Evolutionary conservation across 2,329 filamentous ascomycete genomes (phyloP).

Genomic region (Aspergillus hortae): DNA sequence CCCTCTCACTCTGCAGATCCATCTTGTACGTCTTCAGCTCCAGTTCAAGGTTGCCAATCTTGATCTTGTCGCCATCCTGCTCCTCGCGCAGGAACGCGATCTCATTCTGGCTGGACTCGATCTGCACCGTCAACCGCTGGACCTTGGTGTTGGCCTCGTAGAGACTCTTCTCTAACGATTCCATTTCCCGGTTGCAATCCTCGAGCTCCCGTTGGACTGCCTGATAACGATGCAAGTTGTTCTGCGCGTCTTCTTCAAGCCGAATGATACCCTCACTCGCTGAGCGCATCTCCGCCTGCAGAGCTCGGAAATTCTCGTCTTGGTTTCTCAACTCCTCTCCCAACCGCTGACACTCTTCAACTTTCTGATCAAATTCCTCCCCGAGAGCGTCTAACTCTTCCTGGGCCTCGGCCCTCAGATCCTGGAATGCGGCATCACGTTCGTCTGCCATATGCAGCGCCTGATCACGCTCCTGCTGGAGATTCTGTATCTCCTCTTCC

Average conservation of each 20-base stretch:
- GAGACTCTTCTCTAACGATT: slow-evolving; percentile 78
- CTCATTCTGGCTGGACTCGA: slow-evolving; percentile 88
- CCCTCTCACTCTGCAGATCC: slow-evolving; percentile 77
- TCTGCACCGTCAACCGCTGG: slow-evolving; percentile 81
- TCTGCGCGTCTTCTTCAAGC: slow-evolving; percentile 84
- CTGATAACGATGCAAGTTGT: slow-evolving; percentile 73
- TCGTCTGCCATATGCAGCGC: slow-evolving; percentile 70
- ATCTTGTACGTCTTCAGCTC: slow-evolving; percentile 75
- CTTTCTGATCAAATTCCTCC: slow-evolving; percentile 67
- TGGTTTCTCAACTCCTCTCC: slow-evolving; percentile 70
- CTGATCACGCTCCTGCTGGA: slow-evolving; percentile 84
- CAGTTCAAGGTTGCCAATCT: slow-evolving; percentile 89
- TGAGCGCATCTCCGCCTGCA: slow-evolving; percentile 90
- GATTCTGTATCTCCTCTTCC: slow-evolving; percentile 71
- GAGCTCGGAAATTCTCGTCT: slow-evolving; percentile 81
- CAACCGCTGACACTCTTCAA: slow-evolving; percentile 66
- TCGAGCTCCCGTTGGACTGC: slow-evolving; percentile 78
- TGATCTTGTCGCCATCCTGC: slow-evolving; percentile 96
- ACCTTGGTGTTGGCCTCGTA: slow-evolving; percentile 83
- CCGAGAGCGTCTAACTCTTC: slow-evolving; percentile 57
- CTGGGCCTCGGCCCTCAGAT: slow-evolving; percentile 56
- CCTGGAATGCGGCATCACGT: slow-evolving; percentile 50
- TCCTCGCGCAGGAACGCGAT: slow-evolving; percentile 94
- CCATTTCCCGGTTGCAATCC: slow-evolving; percentile 81
- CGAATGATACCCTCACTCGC: slow-evolving; percentile 83